A percentile compares a stretch with the other conserved stretches of the same genome.
These are phyloP conservation scores for Epicoccum nigrum DNA, from an alignment of 2,329 filamentous ascomycete genomes.

Conservation along the genomic window DNA sequence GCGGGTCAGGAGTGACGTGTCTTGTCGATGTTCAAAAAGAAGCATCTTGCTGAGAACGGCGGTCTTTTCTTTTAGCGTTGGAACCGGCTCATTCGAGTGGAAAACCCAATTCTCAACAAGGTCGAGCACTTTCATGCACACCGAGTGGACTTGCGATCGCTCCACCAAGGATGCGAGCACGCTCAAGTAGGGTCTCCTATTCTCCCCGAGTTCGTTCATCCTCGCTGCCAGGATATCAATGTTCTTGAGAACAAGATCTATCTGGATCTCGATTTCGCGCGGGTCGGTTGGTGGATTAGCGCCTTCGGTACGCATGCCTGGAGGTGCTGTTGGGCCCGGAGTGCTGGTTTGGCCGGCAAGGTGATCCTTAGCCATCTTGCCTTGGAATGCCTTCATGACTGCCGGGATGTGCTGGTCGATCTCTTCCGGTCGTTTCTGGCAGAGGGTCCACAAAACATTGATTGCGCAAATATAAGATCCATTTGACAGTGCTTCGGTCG, in stretches of 20 bases:
- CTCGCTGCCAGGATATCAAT: constrained; percentile 90
- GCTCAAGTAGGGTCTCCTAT: constrained; percentile 89
- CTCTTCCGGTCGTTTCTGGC: constrained; percentile 80
- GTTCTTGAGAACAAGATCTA: constrained; percentile 89
- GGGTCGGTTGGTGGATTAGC: constrained; percentile 67
- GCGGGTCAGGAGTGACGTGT: constrained; percentile 84
- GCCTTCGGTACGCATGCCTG: constrained; percentile 59
- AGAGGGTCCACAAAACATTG: constrained; percentile 91
- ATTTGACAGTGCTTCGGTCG: constrained; percentile 83
- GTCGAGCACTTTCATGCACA: constrained; percentile 90
- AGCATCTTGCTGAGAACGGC: constrained; percentile 99
- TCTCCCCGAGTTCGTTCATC: constrained; percentile 91
- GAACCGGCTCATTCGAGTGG: constrained; percentile 90
- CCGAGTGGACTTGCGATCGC: constrained; percentile 82
- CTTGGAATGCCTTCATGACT: constrained; percentile 91
- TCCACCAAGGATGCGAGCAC: constrained; percentile 94
- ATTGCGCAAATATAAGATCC: constrained; percentile 85
- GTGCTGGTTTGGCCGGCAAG: constrained; percentile 67
- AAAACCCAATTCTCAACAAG: constrained; percentile 98
- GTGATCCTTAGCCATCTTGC: constrained; percentile 91
- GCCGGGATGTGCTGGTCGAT: constrained; percentile 88
- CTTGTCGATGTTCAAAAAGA: constrained; percentile 84
- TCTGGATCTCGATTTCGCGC: constrained; percentile 87
- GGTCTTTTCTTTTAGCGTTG: constrained; percentile 97
- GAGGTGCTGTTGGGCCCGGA: constrained; percentile 38